Evolutionary conservation across 176 grass and related monocot species (phyloP).

Genomic region (Urochloa ruziziensis): DNA sequence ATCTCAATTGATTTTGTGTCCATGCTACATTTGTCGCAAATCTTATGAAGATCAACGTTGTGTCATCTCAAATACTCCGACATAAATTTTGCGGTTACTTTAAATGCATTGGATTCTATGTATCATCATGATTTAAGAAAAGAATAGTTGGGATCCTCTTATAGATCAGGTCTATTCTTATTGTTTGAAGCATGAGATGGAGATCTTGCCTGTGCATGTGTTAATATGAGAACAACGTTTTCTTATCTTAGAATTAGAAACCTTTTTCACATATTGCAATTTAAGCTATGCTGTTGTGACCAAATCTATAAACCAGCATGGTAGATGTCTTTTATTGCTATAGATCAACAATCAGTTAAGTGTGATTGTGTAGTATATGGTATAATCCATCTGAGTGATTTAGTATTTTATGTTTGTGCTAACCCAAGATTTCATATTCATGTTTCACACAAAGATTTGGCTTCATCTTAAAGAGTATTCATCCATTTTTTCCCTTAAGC

Average conservation of each 20-base stretch:
- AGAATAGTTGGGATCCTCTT: neutral
- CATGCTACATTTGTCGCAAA: neutral
- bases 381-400: neutral
- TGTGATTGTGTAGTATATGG: neutral
- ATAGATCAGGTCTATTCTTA: neutral
- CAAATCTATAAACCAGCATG: neutral
- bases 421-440: neutral
- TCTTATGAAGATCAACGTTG: neutral
- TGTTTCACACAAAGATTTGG: neutral
- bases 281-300: neutral
- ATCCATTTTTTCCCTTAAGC: neutral
- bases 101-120: constrained; percentile 2
- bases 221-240: neutral
- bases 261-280: neutral
- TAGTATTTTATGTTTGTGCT: neutral
- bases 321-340: neutral
- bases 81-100: neutral
- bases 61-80: neutral
- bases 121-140: neutral
- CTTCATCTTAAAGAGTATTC: neutral
- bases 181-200: neutral
- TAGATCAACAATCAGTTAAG: neutral
- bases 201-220: neutral
- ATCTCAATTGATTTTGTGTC: neutral
- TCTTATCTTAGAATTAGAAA: neutral